Evolutionary conservation across 768 basidiomycete genomes (phyloP), one percentile per base, ranked within the genome.

Genomic region (Boletus subparvulus): DNA sequence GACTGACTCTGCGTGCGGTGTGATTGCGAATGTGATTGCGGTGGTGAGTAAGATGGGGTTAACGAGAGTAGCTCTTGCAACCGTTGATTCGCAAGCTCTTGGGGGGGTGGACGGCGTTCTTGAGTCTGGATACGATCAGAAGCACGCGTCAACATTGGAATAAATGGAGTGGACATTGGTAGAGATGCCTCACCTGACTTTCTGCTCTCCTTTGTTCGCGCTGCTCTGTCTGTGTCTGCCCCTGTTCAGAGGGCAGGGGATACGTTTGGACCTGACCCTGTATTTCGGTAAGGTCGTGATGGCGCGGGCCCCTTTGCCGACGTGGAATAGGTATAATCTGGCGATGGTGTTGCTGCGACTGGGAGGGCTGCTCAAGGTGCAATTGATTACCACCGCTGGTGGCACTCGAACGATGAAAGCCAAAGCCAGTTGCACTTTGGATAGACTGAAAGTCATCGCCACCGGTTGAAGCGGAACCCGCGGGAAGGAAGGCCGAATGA

Each of bases 31-130:
- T 47, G 40, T 2, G 47, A 24, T 4, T 45, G 46, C 30, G 43
- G 57, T 30, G 37, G 26, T 28, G 33, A 0, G 40, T 64, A 47
- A 8, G 65, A 36, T 3, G 56, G 16, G 4, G 26, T 6, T 6
- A 61, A 33, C 2, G 66, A 61, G 19, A 69, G 66, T 21, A 69
- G 28, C n/a, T 69, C 59, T 35, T 68, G 68, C 4, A 70, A 32
- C 0, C 68, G 68, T 47, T 61, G 66, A 17, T 49, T 66, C 10
- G 61, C 43, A 8, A 69, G 52, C 3, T 50, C 61, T 43, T 56
- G 61, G 6, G 56, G 6, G 6, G 48, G 28, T n/a, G 30, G 28
- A 39, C 5, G 54, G 7, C 30, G 54, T 14, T 57, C 51, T 45
- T 36, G 57, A 30, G 32, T 21, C 48, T 59, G 47, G 44, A 24